A percentile compares a stretch with the other conserved stretches of the same genome.
Conservation (phyloP, 805 yeast genomes). For the Metschnikowia anglica region DNA sequence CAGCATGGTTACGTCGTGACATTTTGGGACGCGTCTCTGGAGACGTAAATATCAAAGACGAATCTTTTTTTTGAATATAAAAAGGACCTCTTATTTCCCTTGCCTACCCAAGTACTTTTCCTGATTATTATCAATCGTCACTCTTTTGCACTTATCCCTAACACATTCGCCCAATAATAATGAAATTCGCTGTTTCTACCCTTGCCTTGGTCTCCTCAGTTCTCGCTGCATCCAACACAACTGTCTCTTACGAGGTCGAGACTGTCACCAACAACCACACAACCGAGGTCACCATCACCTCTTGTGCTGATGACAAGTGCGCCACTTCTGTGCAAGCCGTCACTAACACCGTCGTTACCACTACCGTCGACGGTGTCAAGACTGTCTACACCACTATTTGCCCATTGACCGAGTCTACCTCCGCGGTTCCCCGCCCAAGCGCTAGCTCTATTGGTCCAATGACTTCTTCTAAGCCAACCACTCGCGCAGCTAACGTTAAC, state of each 20-base stretch:
- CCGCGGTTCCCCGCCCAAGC: constrained; percentile 11
- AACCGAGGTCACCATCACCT: constrained; percentile 30
- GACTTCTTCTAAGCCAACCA: constrained; percentile 11
- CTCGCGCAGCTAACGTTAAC: constrained; percentile 11
- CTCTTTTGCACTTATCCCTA: background rate
- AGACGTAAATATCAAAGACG: background rate
- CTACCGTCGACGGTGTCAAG: constrained; percentile 30
- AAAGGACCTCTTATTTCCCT: background rate
- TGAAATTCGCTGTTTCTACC: constrained; percentile 25
- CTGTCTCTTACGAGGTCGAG: constrained; percentile 17
- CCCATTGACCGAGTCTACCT: constrained; percentile 20
- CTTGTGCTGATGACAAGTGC: constrained; percentile 25
- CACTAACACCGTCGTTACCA: constrained; percentile 20
- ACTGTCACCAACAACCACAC: constrained; percentile 25
- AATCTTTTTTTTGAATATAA: constrained; percentile 1
- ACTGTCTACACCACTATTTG: constrained; percentile 23
- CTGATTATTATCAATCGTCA: background rate
- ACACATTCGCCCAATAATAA: constrained; percentile 13
- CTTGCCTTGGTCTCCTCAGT: constrained; percentile 24
- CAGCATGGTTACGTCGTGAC: background rate
- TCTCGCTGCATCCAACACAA: constrained; percentile 23
- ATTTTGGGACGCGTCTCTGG: constrained; percentile 6
- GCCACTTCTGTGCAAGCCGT: constrained; percentile 20
- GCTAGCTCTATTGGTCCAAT: constrained; percentile 10
- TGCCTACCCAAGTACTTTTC: background rate